Evolutionary conservation across 176 grass and related monocot species (phyloP), one percentile per base, ranked within the genome.

Genomic region (Oryza australiensis): DNA sequence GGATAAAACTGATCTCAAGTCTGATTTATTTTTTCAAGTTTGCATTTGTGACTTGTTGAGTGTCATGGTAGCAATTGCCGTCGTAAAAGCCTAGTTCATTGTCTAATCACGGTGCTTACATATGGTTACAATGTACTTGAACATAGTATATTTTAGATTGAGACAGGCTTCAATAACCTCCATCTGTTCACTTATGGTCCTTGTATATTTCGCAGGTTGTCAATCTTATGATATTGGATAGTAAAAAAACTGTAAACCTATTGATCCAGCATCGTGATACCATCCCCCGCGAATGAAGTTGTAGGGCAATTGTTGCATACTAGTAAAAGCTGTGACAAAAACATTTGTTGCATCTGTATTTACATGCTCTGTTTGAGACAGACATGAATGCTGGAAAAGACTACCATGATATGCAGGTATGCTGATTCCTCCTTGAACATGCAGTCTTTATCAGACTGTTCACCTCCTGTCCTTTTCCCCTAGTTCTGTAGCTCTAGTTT

Each of bases 391-490:
- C 93, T 26, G 96, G 96, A 87, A 89, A 91, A 80, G 96, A 99
- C 64, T 95, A 68, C 70, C 96, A 99, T 87, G 96, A 99, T 84
- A 84, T 99, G 87, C 96, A 99, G 96, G 96, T 99, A 85, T 42
- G 22, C 73, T 62, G 14, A 42, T 70, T 85, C 45, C 64, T 20
- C 38, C 29, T 67, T 68, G 23, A 67, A 59, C 74, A 62, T 82
- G 27, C 22, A 32, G 27, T 41, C 9, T 38, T 64, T 74, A 30
- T 62, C 24, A 7, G 83, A 59, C 41, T 66, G 5, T 53, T 28
- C 28, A 34, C 41, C 53, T 68, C 42, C 29, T 80, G 4, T 4
- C 13, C n/a, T 64, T 67, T 72, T 49, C 20, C n/a, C 75, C 35
- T 11, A 42, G 33, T 78, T 83, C 51, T 83, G 26, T 80, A 43